Percentiles rank a stretch among this genome's conserved stretches.
These are phyloP conservation scores for Posidonia australis DNA, from an alignment of 106 monocot genomes.

Conservation along the genomic window DNA sequence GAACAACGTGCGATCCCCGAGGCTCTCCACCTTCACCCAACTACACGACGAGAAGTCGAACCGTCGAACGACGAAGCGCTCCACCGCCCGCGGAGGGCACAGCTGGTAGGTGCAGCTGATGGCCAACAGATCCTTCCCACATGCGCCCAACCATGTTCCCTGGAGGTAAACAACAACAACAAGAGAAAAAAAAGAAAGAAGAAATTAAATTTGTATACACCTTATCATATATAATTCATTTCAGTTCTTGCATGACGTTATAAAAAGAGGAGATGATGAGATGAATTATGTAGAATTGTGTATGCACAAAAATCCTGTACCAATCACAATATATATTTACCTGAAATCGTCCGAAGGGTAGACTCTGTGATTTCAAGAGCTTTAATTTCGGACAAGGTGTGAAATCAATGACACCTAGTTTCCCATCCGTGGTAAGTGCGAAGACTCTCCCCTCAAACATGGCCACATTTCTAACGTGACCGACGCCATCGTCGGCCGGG, in stretches of 20 bases:
- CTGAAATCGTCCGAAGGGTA: conserved; percentile 9
- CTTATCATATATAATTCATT: background rate
- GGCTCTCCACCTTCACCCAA: conserved; percentile 4
- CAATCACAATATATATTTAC: background rate
- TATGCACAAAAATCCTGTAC: background rate
- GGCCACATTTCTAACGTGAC: conserved; percentile 2
- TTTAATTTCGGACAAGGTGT: background rate
- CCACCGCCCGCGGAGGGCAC: background rate
- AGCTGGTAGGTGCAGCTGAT: conserved; percentile 8
- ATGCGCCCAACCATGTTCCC: conserved; percentile 10
- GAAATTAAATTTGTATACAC: background rate
- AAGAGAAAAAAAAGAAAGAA: background rate
- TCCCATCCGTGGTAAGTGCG: background rate
- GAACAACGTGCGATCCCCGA: conserved; percentile 4
- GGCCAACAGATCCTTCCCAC: background rate
- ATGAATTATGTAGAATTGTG: background rate
- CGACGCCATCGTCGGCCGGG: background rate
- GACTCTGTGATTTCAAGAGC: background rate
- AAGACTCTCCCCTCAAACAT: background rate
- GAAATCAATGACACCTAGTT: background rate
- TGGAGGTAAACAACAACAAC: background rate
- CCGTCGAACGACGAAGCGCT: conserved; percentile 1
- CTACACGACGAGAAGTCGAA: background rate
- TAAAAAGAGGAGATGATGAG: no score
- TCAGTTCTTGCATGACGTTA: background rate